Evolutionary conservation across 1,284 basidiomycete genomes (phyloP), one percentile per base, ranked within the genome.

Genomic region (Cryptococcus amylolentus): DNA sequence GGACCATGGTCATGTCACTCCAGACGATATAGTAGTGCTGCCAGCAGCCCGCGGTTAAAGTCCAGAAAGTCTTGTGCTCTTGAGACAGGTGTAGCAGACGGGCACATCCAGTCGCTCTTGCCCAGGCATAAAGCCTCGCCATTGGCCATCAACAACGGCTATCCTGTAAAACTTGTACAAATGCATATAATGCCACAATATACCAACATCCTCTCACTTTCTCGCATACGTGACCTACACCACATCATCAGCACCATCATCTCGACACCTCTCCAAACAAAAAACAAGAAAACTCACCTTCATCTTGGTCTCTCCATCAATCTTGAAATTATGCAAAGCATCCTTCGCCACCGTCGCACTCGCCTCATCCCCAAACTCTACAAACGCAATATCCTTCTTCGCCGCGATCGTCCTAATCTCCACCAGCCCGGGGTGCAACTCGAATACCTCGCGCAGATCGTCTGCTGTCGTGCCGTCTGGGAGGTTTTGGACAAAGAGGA

Each of bases 331-430:
- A 83, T 97, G 92, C 70, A 96, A 78, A 26, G 90, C 91, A 66
- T 96, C 92, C 77, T 94, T 94, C 35, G 93, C 93, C 40, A 88
- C 84, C 14, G 84, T 86, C n/a, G 92, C 88, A 62, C 87, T 88
- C 43, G 81, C 84, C 75, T 96, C 93, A 85, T 96, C 92, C 71
- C 86, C 73, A 69, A 88, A 97, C 76, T 97, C 93, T 77, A 97
- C 91, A 81, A 97, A 97, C 2, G 93, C 93, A 66, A 96, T 96
- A 73, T 94, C 92, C 73, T 88, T 88, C 79, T 95, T 92, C 49
- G 91, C 91, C 38, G 93, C 91, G 72, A 97, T 94, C 66, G 93
- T 91, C 81, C 93, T 91, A 16, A 97, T 92, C 83, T 96, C 91
- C 84, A 92, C 78, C 57, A 97, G 77, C 69, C 93, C 93, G 50